phyloP scores from a whole-genome alignment of 202 grass and related monocot genomes.

The Carex arenaria region DNA sequence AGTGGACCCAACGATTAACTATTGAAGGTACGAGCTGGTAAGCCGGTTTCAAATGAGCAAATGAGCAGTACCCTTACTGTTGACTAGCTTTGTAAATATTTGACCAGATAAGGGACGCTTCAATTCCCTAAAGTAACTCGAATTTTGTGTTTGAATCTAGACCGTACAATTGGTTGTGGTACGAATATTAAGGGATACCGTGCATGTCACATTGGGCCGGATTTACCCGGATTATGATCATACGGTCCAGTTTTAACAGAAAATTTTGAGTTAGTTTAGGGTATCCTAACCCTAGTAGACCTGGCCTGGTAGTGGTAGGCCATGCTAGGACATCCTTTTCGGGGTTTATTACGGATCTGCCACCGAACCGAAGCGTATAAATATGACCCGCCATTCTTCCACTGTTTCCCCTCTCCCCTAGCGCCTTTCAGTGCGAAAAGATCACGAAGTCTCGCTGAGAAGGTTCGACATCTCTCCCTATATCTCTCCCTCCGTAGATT shows the following conservation, averaged over 20 bases:
- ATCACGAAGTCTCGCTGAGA: not conserved
- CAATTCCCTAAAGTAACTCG: no score
- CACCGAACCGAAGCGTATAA: constrained; percentile 15
- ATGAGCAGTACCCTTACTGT: not conserved
- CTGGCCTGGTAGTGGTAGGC: not conserved
- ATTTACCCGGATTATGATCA: no score
- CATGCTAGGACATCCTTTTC: not conserved
- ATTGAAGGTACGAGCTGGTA: not conserved
- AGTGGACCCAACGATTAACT: not conserved
- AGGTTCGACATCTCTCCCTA: not conserved
- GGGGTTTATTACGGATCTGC: constrained; percentile 6
- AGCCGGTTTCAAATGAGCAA: not conserved
- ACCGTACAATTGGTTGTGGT: no score
- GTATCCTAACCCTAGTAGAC: not conserved
- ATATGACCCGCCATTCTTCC: not conserved
- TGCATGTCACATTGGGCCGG: no score
- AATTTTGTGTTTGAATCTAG: no score
- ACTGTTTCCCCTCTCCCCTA: not conserved
- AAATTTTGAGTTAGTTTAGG: no score
- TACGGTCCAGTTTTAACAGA: no score
- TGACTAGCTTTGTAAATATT: not conserved
- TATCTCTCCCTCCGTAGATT: not conserved
- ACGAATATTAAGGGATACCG: no score
- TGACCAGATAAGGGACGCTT: not conserved
- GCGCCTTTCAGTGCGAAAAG: not conserved